Evolutionary conservation across 2,329 filamentous ascomycete species (phyloP), one percentile per base, ranked within the genome.

Genomic region (Beauveria bassiana): DNA sequence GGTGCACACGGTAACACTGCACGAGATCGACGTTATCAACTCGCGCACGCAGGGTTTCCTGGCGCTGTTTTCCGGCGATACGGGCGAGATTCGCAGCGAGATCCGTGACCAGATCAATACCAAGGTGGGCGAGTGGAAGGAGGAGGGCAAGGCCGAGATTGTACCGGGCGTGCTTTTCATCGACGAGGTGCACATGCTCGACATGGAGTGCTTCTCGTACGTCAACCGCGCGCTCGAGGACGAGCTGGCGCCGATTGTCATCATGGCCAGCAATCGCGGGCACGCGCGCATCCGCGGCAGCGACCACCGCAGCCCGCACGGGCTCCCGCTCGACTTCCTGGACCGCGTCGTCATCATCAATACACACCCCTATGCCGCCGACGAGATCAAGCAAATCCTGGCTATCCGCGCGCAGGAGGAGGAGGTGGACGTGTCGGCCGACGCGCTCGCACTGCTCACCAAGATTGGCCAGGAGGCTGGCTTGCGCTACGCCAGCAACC

Each of bases 21-120:
- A 99, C 77, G 95, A 99, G 78, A 99, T 99, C 66, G 95, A 99
- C 71, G 95, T 99, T 65, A 99, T 99, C 81, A 99, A 99, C 79
- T 97, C 93, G 64, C 85, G 95, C 68, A 97, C 95, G n/a, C 95
- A 99, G 77, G 95, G 95, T 40, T 99, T 99, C 77, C 79, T 99
- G 31, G 95, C 95, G 10, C 87, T 99, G 20, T 99, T 99, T 78
- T 97, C 93, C 0, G 95, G 95, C 65, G 95, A 99, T 74, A 99
- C 95, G 1, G 95, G 95, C 68, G 95, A 99, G 80, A 99, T 99
- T 69, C 84, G 95, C 70, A 96, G 91, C 74, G 95, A 99, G 76
- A 93, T 99, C 64, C 88, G 95, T 61, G 93, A 98, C 73, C 95
- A 99, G 79, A 99, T 99, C 81, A 96, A 99, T 79, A 97, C 91